Base-by-base conservation (phyloP, 441 rosid genomes). In the Jatropha podagrica region DNA sequence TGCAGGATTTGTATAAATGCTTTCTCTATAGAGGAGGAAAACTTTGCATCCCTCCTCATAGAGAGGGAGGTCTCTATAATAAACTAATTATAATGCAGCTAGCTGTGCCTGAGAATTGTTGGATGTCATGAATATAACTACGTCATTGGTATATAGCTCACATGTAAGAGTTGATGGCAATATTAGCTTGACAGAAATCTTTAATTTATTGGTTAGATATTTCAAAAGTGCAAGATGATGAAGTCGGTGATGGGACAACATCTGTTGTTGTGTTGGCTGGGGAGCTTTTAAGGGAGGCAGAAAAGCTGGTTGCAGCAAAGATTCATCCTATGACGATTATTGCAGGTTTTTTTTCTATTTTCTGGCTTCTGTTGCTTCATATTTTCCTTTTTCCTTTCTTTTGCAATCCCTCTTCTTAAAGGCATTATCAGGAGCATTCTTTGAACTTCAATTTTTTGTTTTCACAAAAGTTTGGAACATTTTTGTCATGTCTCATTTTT, bases 241-340 rank as follows among this genome's bases (percentile, higher is more conserved):
- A 96, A 87, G 99, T 96, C 69, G 99, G 99, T 77, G 99, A 96
- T 78, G 99, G 99, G 58, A 96, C 99, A 74, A 96, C 99, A 69
- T 96, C 99, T 73, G 99, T 96, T 71, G 99, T 91, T 69, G 97
- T 96, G 75, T 88, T 96, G 90, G 98, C 99, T 17, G 97, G 99
- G 27, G 97, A 92, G 80, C 98, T 95, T 80, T 69, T 93, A n/a
- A 93, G 95, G 85, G 98, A 92, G 90, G 99, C 99, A 42, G 99
- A 95, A 69, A 95, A 93, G 90, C 84, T 95, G 69, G 87, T 93
- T 62, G 94, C 92, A 37, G 79, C 99, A 56, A 95, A 95, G 87
- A 93, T 95, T 83, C 99, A 95, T 75, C 99, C 99, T 4, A 92
- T 95, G 97, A 95, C 99, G 9, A 92, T 95, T 8, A 93, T 95